A percentile compares a stretch with the other conserved stretches of the same genome.
Evolutionary conservation across 1,139 yeast species (phyloP).

Genomic region (Meyerozyma carpophila): DNA sequence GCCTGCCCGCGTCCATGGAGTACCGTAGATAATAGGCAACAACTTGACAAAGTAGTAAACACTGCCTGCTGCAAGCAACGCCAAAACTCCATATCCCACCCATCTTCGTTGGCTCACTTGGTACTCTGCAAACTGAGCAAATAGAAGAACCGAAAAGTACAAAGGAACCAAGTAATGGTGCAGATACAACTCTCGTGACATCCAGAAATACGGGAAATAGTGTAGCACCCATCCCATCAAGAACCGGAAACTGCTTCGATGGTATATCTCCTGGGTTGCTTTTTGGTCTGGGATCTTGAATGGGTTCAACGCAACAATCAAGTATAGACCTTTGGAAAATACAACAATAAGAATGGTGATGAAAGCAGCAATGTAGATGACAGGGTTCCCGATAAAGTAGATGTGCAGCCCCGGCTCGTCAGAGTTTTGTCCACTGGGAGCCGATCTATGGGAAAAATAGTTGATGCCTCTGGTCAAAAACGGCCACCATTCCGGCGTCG

Average conservation of each 20-base stretch:
- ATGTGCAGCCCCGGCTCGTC: conserved; percentile 26
- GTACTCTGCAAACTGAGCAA: conserved; percentile 28
- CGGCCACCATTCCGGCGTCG: conserved; percentile 38
- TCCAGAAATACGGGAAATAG: conserved; percentile 28
- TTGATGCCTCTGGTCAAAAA: conserved; percentile 29
- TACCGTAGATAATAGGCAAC: conserved; percentile 32
- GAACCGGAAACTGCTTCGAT: conserved; percentile 20
- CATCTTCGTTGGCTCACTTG: conserved; percentile 17
- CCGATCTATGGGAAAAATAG: conserved; percentile 20
- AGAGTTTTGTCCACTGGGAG: conserved; percentile 9
- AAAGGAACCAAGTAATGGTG: conserved; percentile 38
- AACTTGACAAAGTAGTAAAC: conserved; percentile 16
- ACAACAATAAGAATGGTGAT: conserved; percentile 14
- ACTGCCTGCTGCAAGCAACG: conserved; percentile 10
- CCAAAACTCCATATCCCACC: conserved; percentile 15
- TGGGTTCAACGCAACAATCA: conserved; percentile 28
- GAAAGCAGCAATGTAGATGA: conserved; percentile 21
- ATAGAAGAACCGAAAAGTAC: conserved; percentile 27
- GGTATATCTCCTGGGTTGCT: conserved; percentile 11
- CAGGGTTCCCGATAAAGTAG: conserved; percentile 33
- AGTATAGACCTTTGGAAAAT: conserved; percentile 14
- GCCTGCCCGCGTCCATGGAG: conserved; percentile 22
- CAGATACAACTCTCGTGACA: conserved; percentile 28
- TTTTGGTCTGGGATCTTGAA: conserved; percentile 17
- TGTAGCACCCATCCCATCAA: conserved; percentile 32